Base-by-base conservation (phyloP, 345 rosid species). In the Acer yangbiense region DNA sequence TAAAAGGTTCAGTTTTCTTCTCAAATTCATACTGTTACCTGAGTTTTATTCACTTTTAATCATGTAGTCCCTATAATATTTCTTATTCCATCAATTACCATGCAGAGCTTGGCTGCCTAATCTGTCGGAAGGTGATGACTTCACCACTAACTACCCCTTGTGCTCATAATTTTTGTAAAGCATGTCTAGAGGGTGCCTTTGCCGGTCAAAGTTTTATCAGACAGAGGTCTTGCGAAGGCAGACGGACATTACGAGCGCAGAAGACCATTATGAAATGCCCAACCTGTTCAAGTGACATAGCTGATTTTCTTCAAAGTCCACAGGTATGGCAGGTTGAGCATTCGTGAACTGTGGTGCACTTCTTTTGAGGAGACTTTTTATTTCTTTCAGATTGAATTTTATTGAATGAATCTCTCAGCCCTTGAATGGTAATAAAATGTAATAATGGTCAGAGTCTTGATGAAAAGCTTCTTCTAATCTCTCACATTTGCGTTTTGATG, bases 261-360 rank as follows among this genome's bases (percentile, higher is more conserved):
- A 85, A 84, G 78, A 85, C 80, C 29, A 50, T 87, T 48, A 68
- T 85, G 87, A 82, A 83, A 35, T 87, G 90, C 74, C 88, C 90
- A 7, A 65, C 76, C 3, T 85, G 88, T 64, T 79, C 88, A 44
- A 71, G 67, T 55, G 88, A 87, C 83, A 87, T 87, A 46, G 75
- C 88, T 17, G 90, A 87, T 32, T 87, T 85, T 46, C 84, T 87
- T 41, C 85, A 76, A 60, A 75, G 83, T 54, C 83, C 81, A 0
- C 80, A 84, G 85, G 90, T 85, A 21, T 44, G 25, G 29, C 25
- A 69, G 2, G 11, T 5, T n/a, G 73, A 73, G 60, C 32, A 48
- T 25, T 48, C 41, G 25, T 35, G 17, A 43, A 44, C 57, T 68
- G 17, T 50, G 41, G 21, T 70, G 62, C 9, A 6, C 11, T 60